Base-by-base conservation (phyloP, 2,329 filamentous ascomycete genomes). In the Hortaea werneckii region DNA sequence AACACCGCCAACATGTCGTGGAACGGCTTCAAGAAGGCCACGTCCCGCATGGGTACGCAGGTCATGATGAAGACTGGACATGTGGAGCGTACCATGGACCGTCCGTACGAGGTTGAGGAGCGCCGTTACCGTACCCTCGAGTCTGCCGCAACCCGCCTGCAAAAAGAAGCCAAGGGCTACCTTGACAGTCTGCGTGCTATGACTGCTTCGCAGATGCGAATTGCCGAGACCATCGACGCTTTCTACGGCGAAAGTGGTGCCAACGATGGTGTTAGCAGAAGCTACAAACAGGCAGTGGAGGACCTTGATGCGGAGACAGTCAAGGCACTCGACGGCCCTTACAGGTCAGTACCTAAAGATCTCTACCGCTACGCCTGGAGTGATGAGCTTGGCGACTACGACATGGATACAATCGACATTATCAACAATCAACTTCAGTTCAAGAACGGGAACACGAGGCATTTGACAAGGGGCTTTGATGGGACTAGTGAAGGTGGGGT, bases 31-130 rank as follows among this genome's bases (percentile, higher is more conserved):
- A 66, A 66, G 54, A 65, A 64, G 55, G 61, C 60, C 57, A 58
- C 56, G 47, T 29, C 45, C 34, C 41, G 11, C 28, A n/a, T 39
- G 43, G 42, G 30, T 30, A 47, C 41, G 30, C 34, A 39, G 12
- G n/a, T 32, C 20, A 95, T 98, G 87, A 96, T 98, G 90, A 98
- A 98, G 78, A 94, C 89, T 47, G 87, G 92, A 50, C 92, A 96
- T 73, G 94, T 98, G 59, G 92, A 98, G 71, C 90, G 92, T 72
- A 98, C 92, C 27, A 95, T 90, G 67, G 92, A 98, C 71, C 87
- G 94, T 57, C 92, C 96, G 67, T 98, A 96, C 68, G 92, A 96
- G 70, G 90, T 96, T 44, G 94, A 98, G 68, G 54, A 53, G 60
- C 90, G 90, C 65, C 88, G 92, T 55, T 98, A 95, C 73, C 84